A percentile compares a stretch with the other conserved stretches of the same genome.
Evolutionary conservation across 805 yeast species (phyloP).

Genomic region (Diddensiella santjacobensis): DNA sequence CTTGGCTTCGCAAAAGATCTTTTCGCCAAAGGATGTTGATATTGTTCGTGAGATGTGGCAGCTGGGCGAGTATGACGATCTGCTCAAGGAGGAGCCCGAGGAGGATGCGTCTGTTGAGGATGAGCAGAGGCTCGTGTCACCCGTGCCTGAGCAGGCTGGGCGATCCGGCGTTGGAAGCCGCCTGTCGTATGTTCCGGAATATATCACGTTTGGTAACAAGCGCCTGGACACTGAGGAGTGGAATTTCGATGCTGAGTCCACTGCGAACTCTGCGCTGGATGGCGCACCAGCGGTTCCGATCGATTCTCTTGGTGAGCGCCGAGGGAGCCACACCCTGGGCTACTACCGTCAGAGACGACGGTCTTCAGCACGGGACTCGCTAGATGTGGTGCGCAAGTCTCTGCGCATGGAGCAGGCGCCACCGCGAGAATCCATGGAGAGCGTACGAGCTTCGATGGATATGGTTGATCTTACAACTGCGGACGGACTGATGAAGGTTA

Average conservation of each 20-base stretch:
- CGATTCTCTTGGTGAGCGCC: not conserved
- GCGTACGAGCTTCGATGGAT: slow-evolving; percentile 24
- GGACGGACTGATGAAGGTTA: slow-evolving; percentile 29
- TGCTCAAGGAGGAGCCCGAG: not conserved
- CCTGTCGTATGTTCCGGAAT: not conserved
- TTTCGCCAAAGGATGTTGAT: slow-evolving; percentile 64
- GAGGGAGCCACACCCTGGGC: slow-evolving; percentile 26
- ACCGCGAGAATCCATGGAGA: slow-evolving; percentile 23
- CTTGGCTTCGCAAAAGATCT: slow-evolving; percentile 49
- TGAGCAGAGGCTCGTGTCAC: not conserved
- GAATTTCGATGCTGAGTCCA: not conserved
- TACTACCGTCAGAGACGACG: slow-evolving; percentile 5
- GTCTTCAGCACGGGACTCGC: slow-evolving; percentile 20
- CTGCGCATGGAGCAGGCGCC: slow-evolving; percentile 24
- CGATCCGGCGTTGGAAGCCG: not conserved
- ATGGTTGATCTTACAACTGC: slow-evolving; percentile 34
- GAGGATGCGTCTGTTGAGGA: not conserved
- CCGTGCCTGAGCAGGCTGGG: no score
- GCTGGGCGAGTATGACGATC: slow-evolving; percentile 21
- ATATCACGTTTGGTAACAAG: slow-evolving; percentile 14
- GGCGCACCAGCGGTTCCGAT: not conserved
- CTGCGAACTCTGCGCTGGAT: not conserved
- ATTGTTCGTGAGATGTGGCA: slow-evolving; percentile 59
- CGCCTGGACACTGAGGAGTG: slow-evolving; percentile 16
- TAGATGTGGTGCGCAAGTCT: slow-evolving; percentile 27